Evolutionary conservation across 2,329 filamentous ascomycete genomes (phyloP), one percentile per base, ranked within the genome.

Genomic region (Beauveria varroae): DNA sequence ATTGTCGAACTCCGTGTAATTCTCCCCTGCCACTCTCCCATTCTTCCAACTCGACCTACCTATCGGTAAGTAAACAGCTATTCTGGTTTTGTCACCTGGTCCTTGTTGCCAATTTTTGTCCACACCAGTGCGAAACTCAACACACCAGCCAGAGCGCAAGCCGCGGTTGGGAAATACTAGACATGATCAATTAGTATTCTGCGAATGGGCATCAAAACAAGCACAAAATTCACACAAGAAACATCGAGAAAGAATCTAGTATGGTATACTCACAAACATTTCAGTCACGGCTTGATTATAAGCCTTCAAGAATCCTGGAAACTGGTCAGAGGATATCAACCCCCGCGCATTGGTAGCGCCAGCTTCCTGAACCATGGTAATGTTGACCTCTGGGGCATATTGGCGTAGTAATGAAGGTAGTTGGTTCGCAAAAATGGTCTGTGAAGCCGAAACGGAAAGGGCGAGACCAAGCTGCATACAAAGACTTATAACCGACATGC

Each of bases 401-500:
- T 7, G 53, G 5, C 28, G 53, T 4, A 62, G 53, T 5, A 52
- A 14, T 9, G 7, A 1, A 2, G 46, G 60, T 0, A 62, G 53
- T 18, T 20, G 22, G 16, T 57, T 57, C 0, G 18, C n/a, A 12
- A 62, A 62, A 20, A 58, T 34, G 10, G 43, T 62, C 9, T 62
- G 55, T 10, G n/a, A 62, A 22, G 60, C 47, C 14, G 55, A 58
- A 2, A 62, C 54, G 4, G 54, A 53, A 28, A 62, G 43, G 8
- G 60, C 60, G 6, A 52, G 12, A 1, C 60, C 60, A 28, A 62
- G 47, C 30, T 62, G 60, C 4, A 62, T n/a, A n/a, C 47, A 62
- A 1, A 62, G n/a, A 53, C 9, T 62, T 2, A 58, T 6, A 6
- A 62, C 30, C 16, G 60, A 62, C 5, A 62, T 10, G 3, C n/a